phyloP scores from a whole-genome alignment of 805 yeast species.

The Saturnispora mendoncae region DNA sequence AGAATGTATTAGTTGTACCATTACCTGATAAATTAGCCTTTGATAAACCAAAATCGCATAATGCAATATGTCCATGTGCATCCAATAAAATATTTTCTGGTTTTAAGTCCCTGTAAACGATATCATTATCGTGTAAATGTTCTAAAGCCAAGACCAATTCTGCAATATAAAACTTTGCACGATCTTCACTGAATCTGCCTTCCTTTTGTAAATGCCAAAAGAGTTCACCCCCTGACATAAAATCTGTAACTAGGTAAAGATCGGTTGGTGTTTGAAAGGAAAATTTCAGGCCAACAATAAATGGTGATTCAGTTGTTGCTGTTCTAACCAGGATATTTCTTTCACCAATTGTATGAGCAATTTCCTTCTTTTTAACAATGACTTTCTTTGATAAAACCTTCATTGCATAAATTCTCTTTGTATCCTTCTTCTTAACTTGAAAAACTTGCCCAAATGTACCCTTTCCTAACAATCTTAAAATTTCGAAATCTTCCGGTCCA shows the following conservation, averaged over 20 bases:
- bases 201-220: constrained; percentile 76
- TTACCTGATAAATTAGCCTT: constrained; percentile 83
- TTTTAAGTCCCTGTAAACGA: constrained; percentile 92
- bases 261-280: constrained; percentile 94
- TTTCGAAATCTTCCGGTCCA: constrained; percentile 93
- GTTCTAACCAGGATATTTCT: constrained; percentile 91
- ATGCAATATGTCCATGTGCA: constrained; percentile 94
- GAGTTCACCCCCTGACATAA: constrained; percentile 96
- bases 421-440: constrained; percentile 88
- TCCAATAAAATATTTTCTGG: constrained; percentile 94
- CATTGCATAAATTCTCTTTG: constrained; percentile 92
- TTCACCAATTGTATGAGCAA: constrained; percentile 97
- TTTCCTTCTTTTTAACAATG: constrained; percentile 92
- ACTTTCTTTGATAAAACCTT: constrained; percentile 90
- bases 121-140: constrained; percentile 90
- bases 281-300: constrained; percentile 91
- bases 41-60: constrained; percentile 94
- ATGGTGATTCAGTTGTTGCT: constrained; percentile 66
- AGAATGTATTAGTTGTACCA: constrained; percentile 91
- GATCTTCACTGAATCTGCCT: constrained; percentile 84
- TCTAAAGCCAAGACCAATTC: constrained; percentile 89
- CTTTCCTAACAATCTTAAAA: constrained; percentile 80
- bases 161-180: constrained; percentile 96
- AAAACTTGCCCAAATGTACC: constrained; percentile 98
- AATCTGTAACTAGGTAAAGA: constrained; percentile 88